A percentile compares a stretch with the other conserved stretches of the same genome.
phyloP scores from a whole-genome alignment of 805 yeast species.

The Priceomyces carsonii region DNA sequence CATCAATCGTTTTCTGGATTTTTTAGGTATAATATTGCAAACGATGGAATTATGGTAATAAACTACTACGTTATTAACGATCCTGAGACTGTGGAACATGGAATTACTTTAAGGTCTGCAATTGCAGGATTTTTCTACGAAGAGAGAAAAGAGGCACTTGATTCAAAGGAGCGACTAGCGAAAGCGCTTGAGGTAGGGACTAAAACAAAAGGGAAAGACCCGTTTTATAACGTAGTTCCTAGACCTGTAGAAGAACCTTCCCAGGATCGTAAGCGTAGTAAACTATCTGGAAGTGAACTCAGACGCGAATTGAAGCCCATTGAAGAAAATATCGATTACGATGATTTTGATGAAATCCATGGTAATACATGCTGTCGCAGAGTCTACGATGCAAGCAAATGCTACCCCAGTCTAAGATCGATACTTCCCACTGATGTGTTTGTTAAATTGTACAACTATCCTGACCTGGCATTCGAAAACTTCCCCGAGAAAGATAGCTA shows the following conservation, averaged over 20 bases:
- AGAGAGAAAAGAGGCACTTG: conserved; percentile 3
- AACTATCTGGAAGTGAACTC: conserved; percentile 2
- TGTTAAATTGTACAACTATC: conserved; percentile 5
- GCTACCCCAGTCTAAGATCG: conserved; percentile 5
- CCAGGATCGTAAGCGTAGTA: conserved; percentile 2
- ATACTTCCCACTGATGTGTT: conserved; percentile 3
- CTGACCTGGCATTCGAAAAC: conserved; percentile 2
- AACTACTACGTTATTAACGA: conserved; percentile 8
- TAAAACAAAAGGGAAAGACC: conserved; percentile 3
- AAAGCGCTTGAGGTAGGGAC: conserved; percentile 1
- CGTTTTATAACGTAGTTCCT: conserved; percentile 3
- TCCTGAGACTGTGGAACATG: conserved; percentile 9
- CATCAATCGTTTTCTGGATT: conserved; percentile 8
- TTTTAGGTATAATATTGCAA: conserved; percentile 4
- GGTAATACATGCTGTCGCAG: conserved; percentile 6
- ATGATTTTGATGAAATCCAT: conserved; percentile 3
- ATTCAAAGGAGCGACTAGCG: conserved; percentile 1
- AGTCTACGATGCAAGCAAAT: conserved; percentile 3
- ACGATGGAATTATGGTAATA: conserved; percentile 6
- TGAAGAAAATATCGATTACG: background rate
- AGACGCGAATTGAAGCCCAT: conserved; percentile 1
- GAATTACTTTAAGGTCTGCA: conserved; percentile 9
- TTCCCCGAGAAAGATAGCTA: conserved; percentile 4
- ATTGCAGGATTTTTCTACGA: conserved; percentile 6
- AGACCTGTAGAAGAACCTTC: conserved; percentile 1